A percentile compares a stretch with the other conserved stretches of the same genome.
These are phyloP conservation scores for thale cress (Arabidopsis thaliana) DNA, from an alignment of 345 rosid genomes.

Conservation along the genomic window TAIR10.1 NC_003070.9:6498001-6498500, in stretches of 20 bases:
- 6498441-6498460: slow-evolving; percentile 25
- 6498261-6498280: background rate
- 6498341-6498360: background rate
- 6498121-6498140: background rate
- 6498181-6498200: background rate
- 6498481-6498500: background rate
- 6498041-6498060: background rate
- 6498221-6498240: background rate
- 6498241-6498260: slow-evolving; percentile 1
- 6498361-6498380: slow-evolving; percentile 29
- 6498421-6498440: slow-evolving; percentile 46
- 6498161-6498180: background rate
- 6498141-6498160: slow-evolving; percentile 1
- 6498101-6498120: background rate
- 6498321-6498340: slow-evolving; percentile 7
- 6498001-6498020: background rate
- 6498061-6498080: slow-evolving; percentile 5
- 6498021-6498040: background rate
- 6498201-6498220: too few species aligned
- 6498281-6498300: background rate
- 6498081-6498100: slow-evolving; percentile 14
- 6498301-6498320: slow-evolving; percentile 6
- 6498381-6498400: slow-evolving; percentile 47
- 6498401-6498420: slow-evolving; percentile 78
- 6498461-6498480: background rate